phyloP scores from a whole-genome alignment of 257 asterid species.

The Salvia splendens region DNA sequence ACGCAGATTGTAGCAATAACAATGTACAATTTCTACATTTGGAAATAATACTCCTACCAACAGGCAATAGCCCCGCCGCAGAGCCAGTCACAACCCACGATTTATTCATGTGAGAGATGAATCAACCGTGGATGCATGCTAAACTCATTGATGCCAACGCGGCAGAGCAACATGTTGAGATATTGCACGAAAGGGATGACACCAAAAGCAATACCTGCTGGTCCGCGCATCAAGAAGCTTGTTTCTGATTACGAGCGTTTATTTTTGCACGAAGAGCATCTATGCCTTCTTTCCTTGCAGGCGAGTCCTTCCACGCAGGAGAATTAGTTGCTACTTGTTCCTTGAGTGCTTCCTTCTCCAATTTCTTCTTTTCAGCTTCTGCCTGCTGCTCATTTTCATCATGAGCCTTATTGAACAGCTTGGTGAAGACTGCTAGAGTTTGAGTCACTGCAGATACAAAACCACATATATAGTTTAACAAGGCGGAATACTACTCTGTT shows the following conservation, averaged over 20 bases:
- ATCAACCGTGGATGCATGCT: not conserved
- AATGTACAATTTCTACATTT: conserved; percentile 23
- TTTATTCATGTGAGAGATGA: not conserved
- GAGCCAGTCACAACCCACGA: not conserved
- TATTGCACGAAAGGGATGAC: conserved; percentile 15
- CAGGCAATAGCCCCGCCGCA: conserved; percentile 18
- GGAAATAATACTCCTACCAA: not conserved
- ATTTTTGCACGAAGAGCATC: conserved; percentile 64
- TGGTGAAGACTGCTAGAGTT: conserved; percentile 74
- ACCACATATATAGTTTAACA: conserved; percentile 25
- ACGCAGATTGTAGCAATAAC: conserved; percentile 20
- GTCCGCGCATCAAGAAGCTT: conserved; percentile 34
- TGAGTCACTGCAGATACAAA: conserved; percentile 74
- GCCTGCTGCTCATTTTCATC: conserved; percentile 84
- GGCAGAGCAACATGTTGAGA: conserved; percentile 4
- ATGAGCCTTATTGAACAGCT: conserved; percentile 81
- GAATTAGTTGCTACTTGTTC: conserved; percentile 68
- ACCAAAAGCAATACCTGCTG: conserved; percentile 13
- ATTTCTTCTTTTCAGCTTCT: conserved; percentile 86
- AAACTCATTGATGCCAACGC: not conserved
- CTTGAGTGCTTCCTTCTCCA: conserved; percentile 91
- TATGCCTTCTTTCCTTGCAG: conserved; percentile 67
- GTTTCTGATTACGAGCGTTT: conserved; percentile 46
- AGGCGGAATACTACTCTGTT: not conserved
- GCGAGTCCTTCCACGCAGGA: conserved; percentile 74